Base-by-base conservation (phyloP, 2,329 filamentous ascomycete species). In the Trichoderma harzianum region DNA sequence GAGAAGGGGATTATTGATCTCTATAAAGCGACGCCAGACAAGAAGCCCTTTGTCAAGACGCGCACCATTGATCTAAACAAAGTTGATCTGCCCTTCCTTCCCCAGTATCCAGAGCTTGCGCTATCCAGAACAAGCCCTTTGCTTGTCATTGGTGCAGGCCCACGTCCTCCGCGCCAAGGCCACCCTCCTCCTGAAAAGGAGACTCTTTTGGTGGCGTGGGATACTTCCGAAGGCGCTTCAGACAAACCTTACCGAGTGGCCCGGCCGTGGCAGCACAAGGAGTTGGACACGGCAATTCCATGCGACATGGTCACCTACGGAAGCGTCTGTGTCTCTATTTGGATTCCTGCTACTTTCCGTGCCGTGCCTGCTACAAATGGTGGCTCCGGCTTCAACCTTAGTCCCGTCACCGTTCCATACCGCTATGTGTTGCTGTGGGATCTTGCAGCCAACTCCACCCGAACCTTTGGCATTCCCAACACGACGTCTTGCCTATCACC, bases 361-460 rank as follows among this genome's bases (percentile, higher is more conserved):
- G 78, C 80, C 12, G 76, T 82, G 8, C 77, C 78, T 1, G 76
- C 77, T 10, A 74, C 78, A 4, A 75, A 76, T 3, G 63, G 76
- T 2, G 76, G 76, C 2, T 78, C 78, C 2, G 79, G 78, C 3
- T 83, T 76, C 73, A 82, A 82, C 64, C 78, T 84, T 1, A 75
- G 75, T 1, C 80, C 80, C 1, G 77, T 79, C 0, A 26, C 74
- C 1, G 81, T 83, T 4, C 75, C 78, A 1, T 77, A 76, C 68
- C 78, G 81, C 0, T 77, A 80, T 51, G 80, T 84, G 5, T 75
- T 84, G 7, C 78, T 83, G 14, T 84, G 82, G 82, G 82, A 84
- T 69, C 80, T 84, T 7, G 73, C 78, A 1, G 79, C 77, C 6
- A 79, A 79, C 72, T 80, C 78, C n/a, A 83, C 82, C 0, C 76